Evolutionary conservation across 345 rosid species (phyloP).

Genomic region (Gossypium sturtianum): DNA sequence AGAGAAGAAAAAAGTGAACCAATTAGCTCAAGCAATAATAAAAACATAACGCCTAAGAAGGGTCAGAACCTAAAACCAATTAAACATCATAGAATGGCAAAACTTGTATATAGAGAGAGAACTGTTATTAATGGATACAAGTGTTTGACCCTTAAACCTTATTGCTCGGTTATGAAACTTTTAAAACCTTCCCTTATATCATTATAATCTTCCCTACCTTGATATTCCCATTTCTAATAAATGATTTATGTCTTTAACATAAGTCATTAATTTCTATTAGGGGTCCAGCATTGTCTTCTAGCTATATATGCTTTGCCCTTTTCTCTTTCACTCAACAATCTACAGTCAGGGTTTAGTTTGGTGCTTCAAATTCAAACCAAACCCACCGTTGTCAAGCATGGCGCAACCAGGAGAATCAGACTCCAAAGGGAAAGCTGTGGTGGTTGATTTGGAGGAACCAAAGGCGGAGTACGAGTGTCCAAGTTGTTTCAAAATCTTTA

Average conservation of each 20-base stretch:
- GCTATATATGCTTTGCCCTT: constrained; percentile 1
- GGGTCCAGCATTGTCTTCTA: not conserved
- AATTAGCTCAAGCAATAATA: not conserved
- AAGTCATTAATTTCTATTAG: not conserved
- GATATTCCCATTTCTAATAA: constrained; percentile 2
- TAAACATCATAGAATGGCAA: not conserved
- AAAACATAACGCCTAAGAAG: not conserved
- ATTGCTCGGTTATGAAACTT: not conserved
- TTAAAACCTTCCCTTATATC: not conserved
- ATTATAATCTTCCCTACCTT: not conserved
- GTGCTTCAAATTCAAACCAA: not conserved
- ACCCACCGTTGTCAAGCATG: not conserved
- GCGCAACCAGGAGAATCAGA: not conserved
- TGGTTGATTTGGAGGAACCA: not conserved
- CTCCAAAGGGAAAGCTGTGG: not conserved
- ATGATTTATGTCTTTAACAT: not conserved
- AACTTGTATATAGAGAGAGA: not conserved
- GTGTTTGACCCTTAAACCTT: not conserved
- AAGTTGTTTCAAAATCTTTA: not conserved
- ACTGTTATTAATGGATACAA: not conserved
- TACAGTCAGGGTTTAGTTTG: not conserved
- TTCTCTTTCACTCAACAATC: not conserved
- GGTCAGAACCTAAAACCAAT: not conserved
- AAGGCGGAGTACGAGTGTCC: not conserved
- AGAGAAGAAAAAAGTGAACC: not conserved